Base-by-base conservation (phyloP, 2,329 filamentous ascomycete species). In the Tolypocladium tropicale region DNA sequence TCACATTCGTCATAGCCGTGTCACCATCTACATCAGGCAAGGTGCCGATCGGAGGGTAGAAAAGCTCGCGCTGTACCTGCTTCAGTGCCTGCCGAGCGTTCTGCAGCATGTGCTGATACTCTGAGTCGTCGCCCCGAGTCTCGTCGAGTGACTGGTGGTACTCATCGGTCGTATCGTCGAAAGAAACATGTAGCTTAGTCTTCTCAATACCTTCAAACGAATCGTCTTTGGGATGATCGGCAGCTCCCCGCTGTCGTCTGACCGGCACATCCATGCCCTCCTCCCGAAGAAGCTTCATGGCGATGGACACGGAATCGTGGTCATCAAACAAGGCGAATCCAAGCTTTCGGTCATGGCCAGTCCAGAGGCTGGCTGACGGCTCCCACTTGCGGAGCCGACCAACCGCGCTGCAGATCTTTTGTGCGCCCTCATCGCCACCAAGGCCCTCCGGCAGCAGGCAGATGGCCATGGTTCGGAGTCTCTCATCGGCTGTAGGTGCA, bases 251-350 rank as follows among this genome's bases (percentile, higher is more conserved):
- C 70, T 93, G 89, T 69, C 85, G 88, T 74, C 90, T 89, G 43
- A 85, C 77, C 33, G 94, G 94, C 32, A 97, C 85, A 68, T 93
- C 79, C 52, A 97, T 83, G 67, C 90, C 79, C 60, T 96, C 78
- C 64, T 94, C 86, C 68, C 85, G 84, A 64, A 96, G 82, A 56
- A 96, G 82, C 70, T 95, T 90, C 55, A 92, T 84, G 48, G 93
- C 94, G 49, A 86, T 86, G 69, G 87, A 85, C 62, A 99, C 78
- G 61, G 91, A 93, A 70, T 96, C 89, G 28, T 86, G 84, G 70
- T 97, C 92, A 60, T 96, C 93, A 71, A 89, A 99, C 72, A 96
- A 89, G 58, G 93, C 94, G 73, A 99, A 97, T 16, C 93, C 94
- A 76, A 97, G 97, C 60, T 86, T 87, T 72, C 87, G 18, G 3